phyloP scores from a whole-genome alignment of 1,284 basidiomycete genomes.

The Anthracocystis walkeri region DNA sequence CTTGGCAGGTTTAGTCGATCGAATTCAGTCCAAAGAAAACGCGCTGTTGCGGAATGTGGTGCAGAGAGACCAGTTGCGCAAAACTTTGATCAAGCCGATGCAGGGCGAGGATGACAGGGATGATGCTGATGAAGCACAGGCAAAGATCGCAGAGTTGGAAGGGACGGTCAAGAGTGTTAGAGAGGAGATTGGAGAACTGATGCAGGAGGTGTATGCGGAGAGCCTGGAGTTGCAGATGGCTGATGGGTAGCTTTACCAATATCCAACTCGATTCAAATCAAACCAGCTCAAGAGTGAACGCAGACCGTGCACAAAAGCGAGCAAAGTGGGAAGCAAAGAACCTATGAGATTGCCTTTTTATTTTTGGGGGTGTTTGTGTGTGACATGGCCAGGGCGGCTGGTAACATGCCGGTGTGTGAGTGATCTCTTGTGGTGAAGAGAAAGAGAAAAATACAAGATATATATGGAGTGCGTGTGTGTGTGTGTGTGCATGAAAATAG shows the following conservation, averaged over 20 bases:
- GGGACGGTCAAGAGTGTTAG: conserved; percentile 13
- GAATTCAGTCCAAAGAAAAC: conserved; percentile 48
- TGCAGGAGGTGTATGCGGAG: conserved; percentile 54
- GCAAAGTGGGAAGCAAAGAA: conserved; percentile 22
- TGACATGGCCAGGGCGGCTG: conserved; percentile 12
- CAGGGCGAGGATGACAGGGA: neutral
- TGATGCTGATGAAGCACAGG: conserved; percentile 5
- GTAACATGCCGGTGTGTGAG: conserved; percentile 6
- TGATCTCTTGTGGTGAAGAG: conserved; percentile 22
- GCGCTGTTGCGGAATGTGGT: conserved; percentile 33
- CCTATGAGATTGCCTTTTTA: conserved; percentile 41
- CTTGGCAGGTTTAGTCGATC: conserved; percentile 31
- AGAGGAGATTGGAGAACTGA: conserved; percentile 38
- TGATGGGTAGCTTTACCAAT: conserved; percentile 6
- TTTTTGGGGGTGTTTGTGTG: conserved; percentile 20
- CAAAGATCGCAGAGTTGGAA: conserved; percentile 18
- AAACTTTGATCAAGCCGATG: conserved; percentile 10
- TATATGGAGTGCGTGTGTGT: conserved; percentile 19
- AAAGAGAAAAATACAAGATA: conserved; percentile 30
- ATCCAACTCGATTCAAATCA: neutral
- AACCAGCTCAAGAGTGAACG: neutral
- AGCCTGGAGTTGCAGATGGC: conserved; percentile 39
- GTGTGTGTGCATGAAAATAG: conserved; percentile 19
- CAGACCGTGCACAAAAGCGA: neutral
- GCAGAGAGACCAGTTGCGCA: conserved; percentile 46